These are phyloP conservation scores for Sporothrix dimorphospora DNA, from an alignment of 2,329 filamentous ascomycete genomes.

Conservation along the genomic window DNA sequence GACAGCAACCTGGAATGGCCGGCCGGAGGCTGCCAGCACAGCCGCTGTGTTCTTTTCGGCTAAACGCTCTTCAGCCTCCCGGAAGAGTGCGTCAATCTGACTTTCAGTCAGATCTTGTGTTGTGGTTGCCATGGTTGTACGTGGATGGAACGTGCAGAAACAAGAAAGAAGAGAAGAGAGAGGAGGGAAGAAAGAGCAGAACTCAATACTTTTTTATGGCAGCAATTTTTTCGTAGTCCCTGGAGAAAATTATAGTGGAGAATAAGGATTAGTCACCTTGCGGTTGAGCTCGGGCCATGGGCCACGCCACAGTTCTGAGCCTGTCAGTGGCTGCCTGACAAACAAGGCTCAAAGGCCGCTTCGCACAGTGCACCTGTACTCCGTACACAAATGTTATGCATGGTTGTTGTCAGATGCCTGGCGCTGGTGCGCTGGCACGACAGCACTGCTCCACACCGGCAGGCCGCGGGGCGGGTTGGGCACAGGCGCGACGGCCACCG, in stretches of 20 bases:
- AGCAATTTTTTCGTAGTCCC: slow-evolving; percentile 21
- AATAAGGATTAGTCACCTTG: neutral
- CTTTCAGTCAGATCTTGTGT: slow-evolving; percentile 41
- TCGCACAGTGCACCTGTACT: neutral
- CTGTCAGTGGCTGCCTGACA: neutral
- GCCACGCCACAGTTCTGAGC: too few relatives aligned
- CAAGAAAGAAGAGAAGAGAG: neutral
- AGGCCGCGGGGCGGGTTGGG: slow-evolving; percentile 30
- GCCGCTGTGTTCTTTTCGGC: slow-evolving; percentile 33
- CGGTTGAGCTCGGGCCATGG: neutral
- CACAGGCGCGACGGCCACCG: slow-evolving; percentile 29
- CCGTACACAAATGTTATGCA: slow-evolving; percentile 10
- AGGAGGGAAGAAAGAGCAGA: slow-evolving; percentile 1
- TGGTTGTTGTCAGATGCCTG: slow-evolving; percentile 11
- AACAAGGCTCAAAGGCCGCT: neutral
- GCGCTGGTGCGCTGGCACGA: slow-evolving; percentile 15
- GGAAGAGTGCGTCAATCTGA: slow-evolving; percentile 45
- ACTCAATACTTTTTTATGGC: slow-evolving; percentile 13
- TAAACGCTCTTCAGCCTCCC: slow-evolving; percentile 46
- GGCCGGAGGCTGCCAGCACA: slow-evolving; percentile 10
- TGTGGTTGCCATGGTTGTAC: slow-evolving; percentile 36
- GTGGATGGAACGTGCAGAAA: slow-evolving; percentile 20
- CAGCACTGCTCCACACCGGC: slow-evolving; percentile 31
- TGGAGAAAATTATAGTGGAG: slow-evolving; percentile 19
- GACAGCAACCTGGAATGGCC: slow-evolving; percentile 18